Evolutionary conservation across 1,139 yeast genomes (phyloP).

Genomic region (Candida frijolesensis): DNA sequence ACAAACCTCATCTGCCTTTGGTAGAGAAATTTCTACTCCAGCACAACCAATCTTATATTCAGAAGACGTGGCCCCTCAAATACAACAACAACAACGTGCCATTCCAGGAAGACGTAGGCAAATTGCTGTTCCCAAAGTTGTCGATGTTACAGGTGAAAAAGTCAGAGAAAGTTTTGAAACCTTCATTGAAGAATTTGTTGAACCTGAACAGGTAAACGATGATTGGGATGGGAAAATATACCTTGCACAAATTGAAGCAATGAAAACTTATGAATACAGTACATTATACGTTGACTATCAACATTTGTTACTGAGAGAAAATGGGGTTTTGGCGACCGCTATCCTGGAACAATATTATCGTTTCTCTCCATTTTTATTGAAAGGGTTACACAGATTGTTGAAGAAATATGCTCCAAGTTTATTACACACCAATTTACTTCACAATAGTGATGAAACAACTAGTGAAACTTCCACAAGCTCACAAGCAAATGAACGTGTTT

Average conservation of each 20-base stretch:
- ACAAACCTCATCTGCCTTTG: slow-evolving; percentile 48
- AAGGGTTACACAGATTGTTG: slow-evolving; percentile 73
- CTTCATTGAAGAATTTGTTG: slow-evolving; percentile 69
- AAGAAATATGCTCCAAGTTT: slow-evolving; percentile 77
- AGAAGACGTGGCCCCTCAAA: slow-evolving; percentile 14
- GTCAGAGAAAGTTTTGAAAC: slow-evolving; percentile 89
- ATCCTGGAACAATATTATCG: slow-evolving; percentile 89
- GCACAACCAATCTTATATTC: slow-evolving; percentile 17
- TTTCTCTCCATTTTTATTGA: slow-evolving; percentile 80
- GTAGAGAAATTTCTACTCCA: slow-evolving; percentile 29
- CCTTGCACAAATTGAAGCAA: slow-evolving; percentile 76
- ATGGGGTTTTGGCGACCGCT: slow-evolving; percentile 89
- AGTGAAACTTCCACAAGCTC: slow-evolving; percentile 25
- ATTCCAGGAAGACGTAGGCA: slow-evolving; percentile 51
- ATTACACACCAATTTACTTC: slow-evolving; percentile 50
- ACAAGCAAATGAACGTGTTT: slow-evolving; percentile 65
- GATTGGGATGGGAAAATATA: slow-evolving; percentile 62
- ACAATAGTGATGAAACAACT: slow-evolving; percentile 21
- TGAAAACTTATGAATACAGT: slow-evolving; percentile 74
- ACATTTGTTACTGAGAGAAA: slow-evolving; percentile 74
- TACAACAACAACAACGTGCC: slow-evolving; percentile 18
- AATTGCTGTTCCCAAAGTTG: slow-evolving; percentile 79
- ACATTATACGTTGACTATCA: slow-evolving; percentile 86
- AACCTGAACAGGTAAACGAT: slow-evolving; percentile 37
- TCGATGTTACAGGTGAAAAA: slow-evolving; percentile 90